phyloP scores from a whole-genome alignment of 148 eudicot species.

The Vaccinium myrtillus region DNA sequence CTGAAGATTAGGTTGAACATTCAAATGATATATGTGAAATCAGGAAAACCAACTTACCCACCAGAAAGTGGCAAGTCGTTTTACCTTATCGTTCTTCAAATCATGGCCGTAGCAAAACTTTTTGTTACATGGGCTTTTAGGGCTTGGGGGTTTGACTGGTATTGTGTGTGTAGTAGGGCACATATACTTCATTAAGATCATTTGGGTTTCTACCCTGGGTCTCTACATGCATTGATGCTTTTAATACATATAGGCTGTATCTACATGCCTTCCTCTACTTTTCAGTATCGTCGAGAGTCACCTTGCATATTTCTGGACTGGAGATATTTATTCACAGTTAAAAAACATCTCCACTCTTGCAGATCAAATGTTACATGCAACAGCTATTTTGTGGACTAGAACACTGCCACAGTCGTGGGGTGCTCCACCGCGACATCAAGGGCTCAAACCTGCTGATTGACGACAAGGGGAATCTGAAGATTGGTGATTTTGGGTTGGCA shows the following conservation, averaged over 20 bases:
- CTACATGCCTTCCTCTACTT: background rate
- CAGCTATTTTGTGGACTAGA: constrained; percentile 62
- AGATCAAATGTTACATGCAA: constrained; percentile 68
- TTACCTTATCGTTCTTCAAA: background rate
- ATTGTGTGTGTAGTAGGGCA: background rate
- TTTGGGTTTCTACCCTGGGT: background rate
- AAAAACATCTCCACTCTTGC: constrained; percentile 16
- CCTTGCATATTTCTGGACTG: background rate
- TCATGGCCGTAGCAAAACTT: background rate
- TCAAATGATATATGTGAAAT: background rate
- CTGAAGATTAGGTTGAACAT: background rate
- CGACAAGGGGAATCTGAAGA: constrained; percentile 56
- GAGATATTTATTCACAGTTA: background rate
- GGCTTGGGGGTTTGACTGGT: background rate
- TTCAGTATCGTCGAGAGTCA: background rate
- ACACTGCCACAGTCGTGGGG: constrained; percentile 63
- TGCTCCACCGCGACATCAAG: constrained; percentile 65
- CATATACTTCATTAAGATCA: background rate
- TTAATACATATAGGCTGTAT: background rate
- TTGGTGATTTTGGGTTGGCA: constrained; percentile 69
- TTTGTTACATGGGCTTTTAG: background rate
- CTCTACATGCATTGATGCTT: background rate
- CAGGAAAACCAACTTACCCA: background rate
- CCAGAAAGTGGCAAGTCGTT: background rate
- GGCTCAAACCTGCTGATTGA: constrained; percentile 60